Base-by-base conservation (phyloP, 2,329 filamentous ascomycete species). In the Colletotrichum tabaci region DNA sequence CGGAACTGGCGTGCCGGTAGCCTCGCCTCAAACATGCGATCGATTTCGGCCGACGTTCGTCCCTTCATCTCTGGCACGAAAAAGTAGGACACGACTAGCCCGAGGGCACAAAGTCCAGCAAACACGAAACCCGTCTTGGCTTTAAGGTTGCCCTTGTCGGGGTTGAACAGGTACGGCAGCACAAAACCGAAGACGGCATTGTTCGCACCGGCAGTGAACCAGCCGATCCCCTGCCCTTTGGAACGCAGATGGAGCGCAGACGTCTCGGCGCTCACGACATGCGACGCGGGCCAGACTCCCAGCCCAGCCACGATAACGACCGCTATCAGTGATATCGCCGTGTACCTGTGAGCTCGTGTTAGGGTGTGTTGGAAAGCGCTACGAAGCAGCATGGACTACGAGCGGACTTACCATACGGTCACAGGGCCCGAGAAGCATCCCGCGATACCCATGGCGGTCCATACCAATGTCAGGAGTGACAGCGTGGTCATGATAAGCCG, bases 21-120 rank as follows among this genome's bases (percentile, higher is more conserved):
- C n/a, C 67, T 70, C 44, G 74, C 53, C 50, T 79, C 78, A 70
- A 80, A 82, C 77, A 81, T 79, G 53, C 75, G 74, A 76, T 89
- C 87, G 68, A 89, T 85, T 74, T 88, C 86, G 47, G 79, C 79
- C 0, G 83, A 79, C 2, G 78, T 84, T 23, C 85, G 77, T 4
- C 84, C 85, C 77, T 85, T 86, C 79, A 88, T 89, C 75, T 90
- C 88, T 0, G 88, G 88, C 0, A 90, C 79, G 46, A 80, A 79
- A 13, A 82, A 78, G 79, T 82, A 90, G 0, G 84, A 82, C 0
- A 84, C 56, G 2, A 79, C 66, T 2, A 82, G 77, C 21, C 80
- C 79, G 1, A 82, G 65, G 2, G 80, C 69, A 73, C 81, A 83
- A 15, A 82, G 77, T 0, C 77, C 82, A 0, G 80, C 78, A 67